Base-by-base conservation (phyloP, 768 basidiomycete genomes). In the Trametes gibbosa region DNA sequence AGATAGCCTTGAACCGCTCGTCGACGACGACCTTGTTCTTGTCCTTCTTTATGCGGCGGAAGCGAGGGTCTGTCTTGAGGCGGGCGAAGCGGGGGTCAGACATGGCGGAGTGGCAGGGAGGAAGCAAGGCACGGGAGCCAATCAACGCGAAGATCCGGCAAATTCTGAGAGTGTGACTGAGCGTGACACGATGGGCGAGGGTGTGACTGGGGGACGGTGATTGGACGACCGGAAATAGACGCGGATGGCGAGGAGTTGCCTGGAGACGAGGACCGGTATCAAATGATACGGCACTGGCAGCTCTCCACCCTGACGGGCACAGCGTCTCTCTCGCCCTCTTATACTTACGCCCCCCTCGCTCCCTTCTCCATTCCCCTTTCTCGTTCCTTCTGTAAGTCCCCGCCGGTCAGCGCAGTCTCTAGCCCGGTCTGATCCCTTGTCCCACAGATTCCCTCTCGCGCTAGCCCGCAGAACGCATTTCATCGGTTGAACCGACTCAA, bases 21-120 rank as follows among this genome's bases (percentile, higher is more conserved):
- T 99, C 97, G 37, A 98, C 82, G 53, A 89, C 83, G 52, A 97
- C 87, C 73, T 95, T 97, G 63, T 84, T 77, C 57, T 85, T 77
- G 35, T 87, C 84, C 73, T 87, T 92, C 70, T 85, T 90, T 2
- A 92, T 90, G 32, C 83, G 82, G 24, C 95, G 81, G 76, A 99
- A 99, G 49, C 97, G 85, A 46, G 97, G 97, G 71, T 99, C 96
- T 14, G 92, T 85, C 70, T 84, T 87, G 55, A 98, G 79, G 52
- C 90, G 80, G 19, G 89, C 82, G 72, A 98, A 99, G 21, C 96
- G 84, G n/a, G 90, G 79, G 74, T 97, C 92, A 14, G 88, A 83
- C 86, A 89, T 87, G 64, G 58, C 29, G 59, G 60, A 35, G 59
- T 14, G 48, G 48, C 34, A 35, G 34, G 16, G 53, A 35, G 41